Conservation (phyloP, 2,329 filamentous ascomycete genomes). For the Talaromyces sp. region DNA sequence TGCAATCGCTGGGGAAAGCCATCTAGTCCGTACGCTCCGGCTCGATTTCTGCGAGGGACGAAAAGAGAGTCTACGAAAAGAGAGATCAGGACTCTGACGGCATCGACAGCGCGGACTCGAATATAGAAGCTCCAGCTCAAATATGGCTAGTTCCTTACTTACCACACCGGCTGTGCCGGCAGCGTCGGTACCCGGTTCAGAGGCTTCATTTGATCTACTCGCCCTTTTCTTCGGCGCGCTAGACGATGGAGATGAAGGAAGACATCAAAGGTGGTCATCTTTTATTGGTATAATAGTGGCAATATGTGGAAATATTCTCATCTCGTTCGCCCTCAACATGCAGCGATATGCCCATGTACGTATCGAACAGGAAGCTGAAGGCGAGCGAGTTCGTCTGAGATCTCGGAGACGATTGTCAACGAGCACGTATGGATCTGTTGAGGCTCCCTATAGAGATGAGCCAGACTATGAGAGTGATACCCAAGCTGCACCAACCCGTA, state of each 20-base stretch:
- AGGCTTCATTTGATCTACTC: slow-evolving; percentile 20
- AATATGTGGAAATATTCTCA: slow-evolving; percentile 87
- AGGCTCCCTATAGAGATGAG: slow-evolving; percentile 19
- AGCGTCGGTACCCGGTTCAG: neutral
- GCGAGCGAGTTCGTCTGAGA: slow-evolving; percentile 41
- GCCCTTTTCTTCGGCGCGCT: slow-evolving; percentile 19
- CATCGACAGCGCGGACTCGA: neutral
- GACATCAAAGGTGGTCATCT: slow-evolving; percentile 66
- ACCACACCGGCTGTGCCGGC: neutral
- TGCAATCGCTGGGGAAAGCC: slow-evolving; percentile 3
- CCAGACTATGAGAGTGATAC: slow-evolving; percentile 16
- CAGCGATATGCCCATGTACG: slow-evolving; percentile 93
- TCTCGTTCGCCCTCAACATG: slow-evolving; percentile 92
- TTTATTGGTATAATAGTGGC: slow-evolving; percentile 92
- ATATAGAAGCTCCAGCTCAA: neutral
- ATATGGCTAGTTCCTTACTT: neutral
- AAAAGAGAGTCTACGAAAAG: neutral
- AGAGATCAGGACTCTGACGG: neutral
- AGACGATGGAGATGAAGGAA: slow-evolving; percentile 19
- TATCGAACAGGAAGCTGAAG: slow-evolving; percentile 67
- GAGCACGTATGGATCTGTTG: slow-evolving; percentile 46
- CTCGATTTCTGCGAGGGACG: neutral
- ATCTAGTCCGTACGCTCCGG: neutral
- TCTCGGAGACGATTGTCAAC: slow-evolving; percentile 43
- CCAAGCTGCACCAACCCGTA: neutral